Evolutionary conservation across 2,329 filamentous ascomycete species (phyloP).

Genomic region (Pestalotiopsis sp.): DNA sequence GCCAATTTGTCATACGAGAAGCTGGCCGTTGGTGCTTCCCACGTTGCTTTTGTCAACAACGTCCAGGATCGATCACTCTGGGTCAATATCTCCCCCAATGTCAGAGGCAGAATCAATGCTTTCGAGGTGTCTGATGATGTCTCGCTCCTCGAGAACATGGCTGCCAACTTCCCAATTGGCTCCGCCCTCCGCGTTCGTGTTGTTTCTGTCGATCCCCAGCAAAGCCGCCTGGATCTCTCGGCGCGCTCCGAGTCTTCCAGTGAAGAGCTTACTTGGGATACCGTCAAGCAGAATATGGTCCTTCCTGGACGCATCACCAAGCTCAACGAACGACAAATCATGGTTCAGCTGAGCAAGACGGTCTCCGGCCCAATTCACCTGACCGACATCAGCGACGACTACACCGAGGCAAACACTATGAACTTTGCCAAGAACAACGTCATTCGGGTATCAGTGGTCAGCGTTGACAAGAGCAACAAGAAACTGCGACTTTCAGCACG

Average conservation of each 20-base stretch:
- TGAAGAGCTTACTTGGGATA: constrained; percentile 66
- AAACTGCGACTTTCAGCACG: constrained; percentile 79
- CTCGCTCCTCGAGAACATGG: constrained; percentile 74
- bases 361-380: constrained; percentile 81
- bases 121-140: constrained; percentile 89
- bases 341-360: constrained; percentile 81
- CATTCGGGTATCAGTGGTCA: constrained; percentile 81
- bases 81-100: constrained; percentile 87
- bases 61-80: constrained; percentile 78
- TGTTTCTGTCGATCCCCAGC: constrained; percentile 70
- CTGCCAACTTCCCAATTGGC: constrained; percentile 84
- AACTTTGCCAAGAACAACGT: constrained; percentile 83
- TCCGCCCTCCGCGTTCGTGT: constrained; percentile 83
- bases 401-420: constrained; percentile 74
- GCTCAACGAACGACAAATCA: constrained; percentile 78
- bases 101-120: constrained; percentile 80
- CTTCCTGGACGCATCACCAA: constrained; percentile 84
- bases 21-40: constrained; percentile 70
- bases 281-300: constrained; percentile 77
- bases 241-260: constrained; percentile 65
- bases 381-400: constrained; percentile 86
- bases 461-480: constrained; percentile 83
- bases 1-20: constrained; percentile 70
- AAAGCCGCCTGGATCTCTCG: constrained; percentile 82
- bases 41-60: constrained; percentile 91